Conservation (phyloP, 306 rosid species). For the Castanopsis chinensis region DNA sequence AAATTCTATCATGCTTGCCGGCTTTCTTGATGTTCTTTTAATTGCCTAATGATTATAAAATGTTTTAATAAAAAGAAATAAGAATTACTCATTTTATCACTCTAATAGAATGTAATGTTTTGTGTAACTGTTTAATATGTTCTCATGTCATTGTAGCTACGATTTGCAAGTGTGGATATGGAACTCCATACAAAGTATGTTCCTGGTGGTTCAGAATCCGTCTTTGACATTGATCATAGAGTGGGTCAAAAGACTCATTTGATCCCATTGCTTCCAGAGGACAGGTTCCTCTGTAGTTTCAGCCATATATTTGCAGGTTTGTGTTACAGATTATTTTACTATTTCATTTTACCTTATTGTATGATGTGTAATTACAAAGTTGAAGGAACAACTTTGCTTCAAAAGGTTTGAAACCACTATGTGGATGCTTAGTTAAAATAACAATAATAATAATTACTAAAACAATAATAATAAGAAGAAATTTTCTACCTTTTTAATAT, state of each 20-base stretch:
- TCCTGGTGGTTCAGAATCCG: conserved; percentile 75
- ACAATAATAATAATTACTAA: background rate
- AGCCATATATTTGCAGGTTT: conserved; percentile 95
- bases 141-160: conserved; percentile 53
- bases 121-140: background rate
- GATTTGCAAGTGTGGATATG: conserved; percentile 79
- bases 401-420: background rate
- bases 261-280: conserved; percentile 85
- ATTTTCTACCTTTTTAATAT: background rate
- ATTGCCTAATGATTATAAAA: background rate
- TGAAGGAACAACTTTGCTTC: background rate
- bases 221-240: conserved; percentile 75
- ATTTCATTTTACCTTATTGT: background rate
- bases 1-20: background rate
- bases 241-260: conserved; percentile 77
- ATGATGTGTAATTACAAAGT: background rate
- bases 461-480: too few relatives aligned
- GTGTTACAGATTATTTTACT: background rate
- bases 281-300: conserved; percentile 88
- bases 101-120: background rate
- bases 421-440: background rate
- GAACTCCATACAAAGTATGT: conserved; percentile 74
- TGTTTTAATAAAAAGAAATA: background rate
- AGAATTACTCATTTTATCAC: background rate
- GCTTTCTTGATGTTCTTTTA: background rate